Percentiles rank a stretch among this genome's conserved stretches.
Evolutionary conservation across 495 filamentous ascomycete genomes (phyloP).

Genomic region (Talaromyces adpressus): DNA sequence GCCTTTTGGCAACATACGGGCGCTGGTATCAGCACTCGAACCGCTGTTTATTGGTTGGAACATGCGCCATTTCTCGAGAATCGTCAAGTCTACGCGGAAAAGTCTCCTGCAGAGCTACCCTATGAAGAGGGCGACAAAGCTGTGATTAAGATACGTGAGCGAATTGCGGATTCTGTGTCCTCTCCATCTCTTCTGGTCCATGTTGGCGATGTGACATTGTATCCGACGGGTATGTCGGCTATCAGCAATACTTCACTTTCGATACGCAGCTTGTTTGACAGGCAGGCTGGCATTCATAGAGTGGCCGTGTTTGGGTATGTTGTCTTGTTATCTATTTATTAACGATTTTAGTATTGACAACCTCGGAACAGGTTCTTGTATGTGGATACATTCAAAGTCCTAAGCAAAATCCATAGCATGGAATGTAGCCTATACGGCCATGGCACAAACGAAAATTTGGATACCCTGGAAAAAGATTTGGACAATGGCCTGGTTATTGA

Average conservation of each 20-base stretch:
- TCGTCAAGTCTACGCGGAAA: neutral
- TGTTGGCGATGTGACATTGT: constrained; percentile 41
- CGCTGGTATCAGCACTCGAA: constrained; percentile 7
- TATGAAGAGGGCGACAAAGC: neutral
- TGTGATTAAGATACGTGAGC: constrained; percentile 8
- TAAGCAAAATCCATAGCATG: constrained; percentile 1
- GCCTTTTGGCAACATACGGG: constrained; percentile 12
- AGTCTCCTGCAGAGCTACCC: neutral
- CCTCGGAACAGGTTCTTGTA: constrained; percentile 22
- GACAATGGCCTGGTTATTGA: constrained; percentile 16
- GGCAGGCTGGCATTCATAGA: constrained; percentile 22
- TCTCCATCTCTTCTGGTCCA: constrained; percentile 29
- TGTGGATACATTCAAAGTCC: constrained; percentile 21
- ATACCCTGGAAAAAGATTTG: constrained; percentile 25
- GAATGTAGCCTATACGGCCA: constrained; percentile 25
- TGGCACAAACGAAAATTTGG: constrained; percentile 23
- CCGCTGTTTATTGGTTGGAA: constrained; percentile 4
- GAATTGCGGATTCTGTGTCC: constrained; percentile 9
- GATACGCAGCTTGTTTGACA: constrained; percentile 8
- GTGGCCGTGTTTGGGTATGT: constrained; percentile 25
- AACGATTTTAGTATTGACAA: constrained; percentile 5
- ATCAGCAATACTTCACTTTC: constrained; percentile 20
- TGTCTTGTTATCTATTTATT: neutral
- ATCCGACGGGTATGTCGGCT: constrained; percentile 40
- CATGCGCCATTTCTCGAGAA: neutral